Base-by-base conservation (phyloP, 1,284 basidiomycete genomes). In the Phylloporus sp. region DNA sequence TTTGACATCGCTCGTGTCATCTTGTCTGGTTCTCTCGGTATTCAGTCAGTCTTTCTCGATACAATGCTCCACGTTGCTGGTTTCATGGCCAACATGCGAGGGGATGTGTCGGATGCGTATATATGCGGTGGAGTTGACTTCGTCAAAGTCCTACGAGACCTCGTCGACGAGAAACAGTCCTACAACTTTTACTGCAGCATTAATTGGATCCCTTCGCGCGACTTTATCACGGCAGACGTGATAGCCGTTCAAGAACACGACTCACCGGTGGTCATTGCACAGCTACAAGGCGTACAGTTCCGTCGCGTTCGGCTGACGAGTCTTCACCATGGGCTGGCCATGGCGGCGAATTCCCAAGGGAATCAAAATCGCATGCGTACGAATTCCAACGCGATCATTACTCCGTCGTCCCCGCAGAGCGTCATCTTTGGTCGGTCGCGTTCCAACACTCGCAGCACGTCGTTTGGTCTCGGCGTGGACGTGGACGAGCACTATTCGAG, bases 21-120 rank as follows among this genome's bases (percentile, higher is more conserved):
- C 45, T 77, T 89, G 14, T 84, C 85, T 3, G 59, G 71, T 29
- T 71, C 75, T 15, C 86, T 83, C 69, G 78, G 83, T 6, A 79
- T 82, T 6, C 84, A 88, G 66, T 86, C 88, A 1, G 74, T 91
- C n/a, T 91, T 91, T 77, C 80, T 87, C 63, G 91, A 93, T 71
- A 86, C 88, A 0, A 80, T 93, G 32, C 81, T 92, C 41, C 91
- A 93, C 68, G 83, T 86, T 41, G 87, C 90, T 1, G 91, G 91
- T 2, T 91, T 93, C 77, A 79, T 92, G 53, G 84, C 87, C 37
- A 93, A 93, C 76, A 77, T 88, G 74, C 84, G 82, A 52, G 85
- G 83, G 4, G 80, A 79, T 3, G 69, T 80, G 29, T 80, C 85
- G 45, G 85, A 91, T 60, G 88, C 84, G 0, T 91, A 86, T 74